Base-by-base conservation (phyloP, 2,329 filamentous ascomycete species). In the Bipolaris cookei region DNA sequence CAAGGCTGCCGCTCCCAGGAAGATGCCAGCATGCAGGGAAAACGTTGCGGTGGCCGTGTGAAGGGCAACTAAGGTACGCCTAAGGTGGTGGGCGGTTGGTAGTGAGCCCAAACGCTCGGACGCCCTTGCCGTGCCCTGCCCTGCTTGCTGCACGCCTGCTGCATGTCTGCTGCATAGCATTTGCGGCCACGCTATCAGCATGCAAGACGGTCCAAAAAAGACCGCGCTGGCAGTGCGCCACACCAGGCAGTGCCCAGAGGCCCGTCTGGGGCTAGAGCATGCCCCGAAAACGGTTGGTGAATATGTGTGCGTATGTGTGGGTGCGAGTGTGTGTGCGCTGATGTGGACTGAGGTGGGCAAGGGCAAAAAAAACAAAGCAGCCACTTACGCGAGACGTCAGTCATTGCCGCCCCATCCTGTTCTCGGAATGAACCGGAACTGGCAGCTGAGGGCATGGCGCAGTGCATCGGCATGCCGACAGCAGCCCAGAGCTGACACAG, bases 371-470 rank as follows among this genome's bases (percentile, higher is more conserved):
- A 46, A 34, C 13, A 18, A 21, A 21, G 28, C 44, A 14, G 44
- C 30, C 32, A 61, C 62, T 47, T 56, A 59, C 46, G 54, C 37
- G 52, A 44, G 57, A 63, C 62, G 60, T 65, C 62, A 65, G 38
- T 53, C 34, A 37, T 23, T 37, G 50, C 49, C 41, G 51, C 46
- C 54, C 41, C 39, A 41, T 42, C 45, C 42, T 21, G 4, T 32
- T 45, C 21, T 53, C 59, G 59, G 62, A 41, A 58, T 51, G 52
- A 59, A 48, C 59, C 62, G 59, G 59, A 49, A 53, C 52, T 7
- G 14, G 3, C 46, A 54, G 32, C 32, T n/a, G 49, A 51, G 28
- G 51, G 25, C 44, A 35, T 46, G 54, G 58, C 54, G 42, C 58
- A 43, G 49, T 21, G 21, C 21, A 7, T n/a, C 16, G 39, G 51